A percentile compares a stretch with the other conserved stretches of the same genome.
Evolutionary conservation across 306 rosid species (phyloP).

Genomic region (Canavalia gladiata): DNA sequence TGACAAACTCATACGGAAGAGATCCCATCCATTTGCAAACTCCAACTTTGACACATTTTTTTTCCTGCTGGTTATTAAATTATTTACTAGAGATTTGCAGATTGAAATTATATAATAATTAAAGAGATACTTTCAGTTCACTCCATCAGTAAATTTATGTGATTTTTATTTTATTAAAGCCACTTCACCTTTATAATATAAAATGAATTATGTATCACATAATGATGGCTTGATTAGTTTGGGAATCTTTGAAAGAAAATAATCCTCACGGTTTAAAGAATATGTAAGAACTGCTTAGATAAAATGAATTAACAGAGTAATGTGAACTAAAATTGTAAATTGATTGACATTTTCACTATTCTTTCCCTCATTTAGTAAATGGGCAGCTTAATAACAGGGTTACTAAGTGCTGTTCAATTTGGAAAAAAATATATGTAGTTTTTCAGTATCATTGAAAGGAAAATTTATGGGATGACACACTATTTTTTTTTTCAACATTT

Average conservation of each 20-base stretch:
- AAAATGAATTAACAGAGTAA: background rate
- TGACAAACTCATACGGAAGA: constrained; percentile 67
- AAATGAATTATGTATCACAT: constrained; percentile 5
- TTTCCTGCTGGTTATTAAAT: background rate
- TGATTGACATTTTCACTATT: background rate
- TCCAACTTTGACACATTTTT: constrained; percentile 53
- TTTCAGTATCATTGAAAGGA: background rate
- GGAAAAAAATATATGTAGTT: too few relatives aligned
- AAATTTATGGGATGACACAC: background rate
- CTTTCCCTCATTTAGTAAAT: background rate
- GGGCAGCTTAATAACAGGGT: background rate
- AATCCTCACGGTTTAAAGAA: background rate
- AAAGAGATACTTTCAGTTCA: constrained; percentile 35
- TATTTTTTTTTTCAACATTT: background rate
- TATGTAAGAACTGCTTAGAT: background rate
- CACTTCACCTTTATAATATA: background rate
- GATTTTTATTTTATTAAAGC: background rate
- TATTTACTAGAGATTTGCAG: constrained; percentile 26
- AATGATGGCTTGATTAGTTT: background rate
- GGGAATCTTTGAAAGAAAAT: constrained; percentile 26
- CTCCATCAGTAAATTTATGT: constrained; percentile 17
- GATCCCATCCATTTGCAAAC: constrained; percentile 59
- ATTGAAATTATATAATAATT: constrained; percentile 18
- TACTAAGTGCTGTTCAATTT: background rate
- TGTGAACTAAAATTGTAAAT: background rate